Evolutionary conservation across 1,139 yeast species (phyloP).

Genomic region (Hyphopichia burtonii): DNA sequence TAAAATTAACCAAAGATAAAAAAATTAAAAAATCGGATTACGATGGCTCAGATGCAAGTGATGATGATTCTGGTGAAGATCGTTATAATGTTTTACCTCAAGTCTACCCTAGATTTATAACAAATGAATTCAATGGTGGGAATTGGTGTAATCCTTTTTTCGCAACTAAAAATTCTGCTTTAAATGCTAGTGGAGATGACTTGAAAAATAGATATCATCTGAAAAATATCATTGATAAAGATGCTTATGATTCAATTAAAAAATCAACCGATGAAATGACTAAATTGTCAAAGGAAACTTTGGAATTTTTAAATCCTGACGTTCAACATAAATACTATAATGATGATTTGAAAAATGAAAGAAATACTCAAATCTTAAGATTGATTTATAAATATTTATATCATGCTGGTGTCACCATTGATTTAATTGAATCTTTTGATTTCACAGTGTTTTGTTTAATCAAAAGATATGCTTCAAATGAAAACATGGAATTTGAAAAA

Average conservation of each 20-base stretch:
- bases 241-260: conserved; percentile 40
- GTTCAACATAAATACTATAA: conserved; percentile 33
- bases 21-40: conserved; percentile 34
- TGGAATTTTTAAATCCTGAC: conserved; percentile 37
- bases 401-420: conserved; percentile 49
- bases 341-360: conserved; percentile 36
- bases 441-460: conserved; percentile 54
- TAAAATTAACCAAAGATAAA: conserved; percentile 33
- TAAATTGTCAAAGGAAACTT: conserved; percentile 38
- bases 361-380: conserved; percentile 55
- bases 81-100: conserved; percentile 53
- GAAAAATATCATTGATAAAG: conserved; percentile 51
- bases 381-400: conserved; percentile 54
- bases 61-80: conserved; percentile 30
- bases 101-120: conserved; percentile 63
- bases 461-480: conserved; percentile 24
- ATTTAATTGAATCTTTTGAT: conserved; percentile 59
- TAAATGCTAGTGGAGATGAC: conserved; percentile 48
- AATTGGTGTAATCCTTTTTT: conserved; percentile 72
- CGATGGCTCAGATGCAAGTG: conserved; percentile 40
- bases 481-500: conserved; percentile 11
- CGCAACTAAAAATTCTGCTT: conserved; percentile 35
- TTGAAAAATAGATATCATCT: conserved; percentile 43
- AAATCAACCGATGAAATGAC: conserved; percentile 37
- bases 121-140: conserved; percentile 68